Base-by-base conservation (phyloP, 306 rosid species). In the Quercus robur region DNA sequence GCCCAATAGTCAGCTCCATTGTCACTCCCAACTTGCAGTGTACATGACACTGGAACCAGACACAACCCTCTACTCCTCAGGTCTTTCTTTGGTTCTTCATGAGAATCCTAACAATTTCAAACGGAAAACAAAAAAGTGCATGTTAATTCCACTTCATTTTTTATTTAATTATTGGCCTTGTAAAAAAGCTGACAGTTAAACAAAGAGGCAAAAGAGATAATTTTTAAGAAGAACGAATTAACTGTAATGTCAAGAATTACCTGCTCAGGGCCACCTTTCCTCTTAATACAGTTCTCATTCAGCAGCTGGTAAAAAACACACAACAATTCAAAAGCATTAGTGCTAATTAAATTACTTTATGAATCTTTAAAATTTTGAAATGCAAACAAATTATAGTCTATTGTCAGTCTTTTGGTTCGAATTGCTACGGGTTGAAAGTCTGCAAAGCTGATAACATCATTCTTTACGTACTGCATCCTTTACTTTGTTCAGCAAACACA, bases 1-100 rank as follows among this genome's bases (percentile, higher is more conserved):
- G 99, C 97, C 99, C 99, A 96, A 83, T 91, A 96, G 68, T 96
- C 99, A 1, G 98, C 99, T 72, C 99, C 99, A 77, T 93, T 96
- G 71, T 96, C 98, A 80, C 92, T 91, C 76, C 97, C 99, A 77
- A 96, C 99, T 82, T 93, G 98, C 56, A 85, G 84, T 56, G 98
- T 93, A 85, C 98, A 96, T 79, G 99, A 93, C 31, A 96, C 97
- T 5, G 99, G 99, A 71, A 96, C 98, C 89, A 96, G 86, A 86
- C 99, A 96, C 84, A 96, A 70, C 12, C 99, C 99, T 82, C 97
- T 93, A 81, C 99, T 91, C 85, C 91, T 90, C 81, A 96, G 89
- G 51, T 92, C 94, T 87, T 87, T 94, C 90, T 87, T 86, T 78
- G 81, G 23, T 79, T 91, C 98, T 74, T 89, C 97, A 51, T 79